Conservation (phyloP, 805 yeast species). For the Myxozyma nipponensis region DNA sequence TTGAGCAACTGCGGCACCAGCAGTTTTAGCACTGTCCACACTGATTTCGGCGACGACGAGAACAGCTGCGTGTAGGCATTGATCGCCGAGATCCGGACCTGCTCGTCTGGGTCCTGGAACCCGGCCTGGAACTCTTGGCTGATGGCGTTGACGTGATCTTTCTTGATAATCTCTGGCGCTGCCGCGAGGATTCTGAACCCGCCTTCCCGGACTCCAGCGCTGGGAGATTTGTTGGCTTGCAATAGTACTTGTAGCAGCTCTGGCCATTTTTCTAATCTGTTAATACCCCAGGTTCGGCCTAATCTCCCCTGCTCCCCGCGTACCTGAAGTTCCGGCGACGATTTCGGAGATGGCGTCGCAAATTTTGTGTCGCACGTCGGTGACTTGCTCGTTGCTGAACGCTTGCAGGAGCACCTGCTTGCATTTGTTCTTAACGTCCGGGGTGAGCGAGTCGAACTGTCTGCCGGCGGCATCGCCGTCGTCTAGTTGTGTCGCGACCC, state of each 20-base stretch:
- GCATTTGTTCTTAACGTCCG: conserved; percentile 57
- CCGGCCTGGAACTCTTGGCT: conserved; percentile 74
- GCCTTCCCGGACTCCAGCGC: conserved; percentile 76
- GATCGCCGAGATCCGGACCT: conserved; percentile 86
- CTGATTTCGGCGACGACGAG: conserved; percentile 69
- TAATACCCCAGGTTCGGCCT: neutral
- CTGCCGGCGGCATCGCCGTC: conserved; percentile 60
- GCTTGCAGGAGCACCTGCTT: conserved; percentile 68
- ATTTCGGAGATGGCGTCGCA: conserved; percentile 94
- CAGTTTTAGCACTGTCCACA: conserved; percentile 74
- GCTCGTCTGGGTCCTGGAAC: conserved; percentile 73
- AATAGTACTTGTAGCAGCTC: conserved; percentile 73
- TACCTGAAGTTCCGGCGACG: conserved; percentile 46
- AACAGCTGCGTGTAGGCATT: conserved; percentile 90
- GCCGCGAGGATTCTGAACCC: conserved; percentile 85
- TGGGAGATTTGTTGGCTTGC: conserved; percentile 54
- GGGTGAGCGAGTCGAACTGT: conserved; percentile 66
- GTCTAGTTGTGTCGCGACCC: conserved; percentile 70
- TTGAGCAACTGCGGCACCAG: conserved; percentile 79
- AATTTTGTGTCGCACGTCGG: conserved; percentile 80
- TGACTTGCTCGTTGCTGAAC: conserved; percentile 60
- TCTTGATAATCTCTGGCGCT: conserved; percentile 72
- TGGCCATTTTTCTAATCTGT: conserved; percentile 60
- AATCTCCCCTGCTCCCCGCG: neutral
- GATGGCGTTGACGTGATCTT: conserved; percentile 51